Conservation (phyloP, 768 basidiomycete species). For the Suillus bovinus region DNA sequence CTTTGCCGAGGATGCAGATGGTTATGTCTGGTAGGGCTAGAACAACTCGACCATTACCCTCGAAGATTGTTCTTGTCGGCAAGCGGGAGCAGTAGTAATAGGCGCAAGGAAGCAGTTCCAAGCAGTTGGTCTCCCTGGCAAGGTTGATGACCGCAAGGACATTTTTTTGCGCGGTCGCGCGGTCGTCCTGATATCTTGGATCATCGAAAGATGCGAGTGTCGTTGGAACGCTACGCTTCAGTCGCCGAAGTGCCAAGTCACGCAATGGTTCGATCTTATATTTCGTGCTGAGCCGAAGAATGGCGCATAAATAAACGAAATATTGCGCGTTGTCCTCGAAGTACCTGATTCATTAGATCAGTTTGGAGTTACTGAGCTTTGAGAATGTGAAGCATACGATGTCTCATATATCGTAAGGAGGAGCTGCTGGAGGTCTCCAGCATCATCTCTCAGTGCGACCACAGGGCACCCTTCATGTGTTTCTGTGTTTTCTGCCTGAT, state of each 20-base stretch:
- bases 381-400: not conserved
- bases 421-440: not conserved
- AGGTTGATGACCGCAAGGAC: slow-evolving; percentile 6
- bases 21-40: not conserved
- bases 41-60: not conserved
- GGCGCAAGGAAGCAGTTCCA: slow-evolving; percentile 5
- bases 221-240: not conserved
- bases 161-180: not conserved
- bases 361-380: too few relatives aligned
- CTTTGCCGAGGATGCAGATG: not conserved
- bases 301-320: not conserved
- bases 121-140: slow-evolving; percentile 6
- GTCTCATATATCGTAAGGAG: not conserved
- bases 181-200: not conserved
- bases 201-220: not conserved
- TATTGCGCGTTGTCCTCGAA: slow-evolving; percentile 2
- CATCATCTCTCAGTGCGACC: not conserved
- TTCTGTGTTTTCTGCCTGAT: not conserved
- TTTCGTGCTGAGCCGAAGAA: not conserved
- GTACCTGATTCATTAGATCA: not conserved
- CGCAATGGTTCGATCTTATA: not conserved
- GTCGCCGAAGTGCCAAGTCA: not conserved
- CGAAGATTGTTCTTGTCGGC: not conserved
- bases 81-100: slow-evolving; percentile 11
- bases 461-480: not conserved